A percentile compares a stretch with the other conserved stretches of the same genome.
These are phyloP conservation scores for Aciculoconidium aculeatum DNA, from an alignment of 805 yeast genomes.

Conservation along the genomic window DNA sequence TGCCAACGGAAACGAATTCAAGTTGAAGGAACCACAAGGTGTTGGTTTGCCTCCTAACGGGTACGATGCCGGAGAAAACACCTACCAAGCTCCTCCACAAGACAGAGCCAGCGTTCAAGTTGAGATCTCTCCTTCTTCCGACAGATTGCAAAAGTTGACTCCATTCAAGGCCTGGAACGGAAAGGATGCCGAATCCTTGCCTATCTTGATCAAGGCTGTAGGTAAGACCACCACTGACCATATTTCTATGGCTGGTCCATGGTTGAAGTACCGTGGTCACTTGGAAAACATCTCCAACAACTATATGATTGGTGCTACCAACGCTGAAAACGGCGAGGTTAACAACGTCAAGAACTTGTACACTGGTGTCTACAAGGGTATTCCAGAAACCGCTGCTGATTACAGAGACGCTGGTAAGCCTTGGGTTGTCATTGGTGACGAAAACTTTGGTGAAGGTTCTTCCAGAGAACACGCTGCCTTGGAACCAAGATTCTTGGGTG, in stretches of 20 bases:
- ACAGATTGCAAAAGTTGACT: slow-evolving; percentile 89
- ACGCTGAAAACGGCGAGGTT: slow-evolving; percentile 93
- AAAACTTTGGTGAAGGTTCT: slow-evolving; percentile 98
- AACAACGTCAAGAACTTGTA: slow-evolving; percentile 83
- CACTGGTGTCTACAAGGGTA: slow-evolving; percentile 91
- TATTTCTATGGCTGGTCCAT: slow-evolving; percentile 99
- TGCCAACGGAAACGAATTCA: slow-evolving; percentile 85
- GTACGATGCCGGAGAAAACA: slow-evolving; percentile 88
- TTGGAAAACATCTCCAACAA: slow-evolving; percentile 97
- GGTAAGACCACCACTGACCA: slow-evolving; percentile 99
- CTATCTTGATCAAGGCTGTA: slow-evolving; percentile 90
- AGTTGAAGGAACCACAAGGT: slow-evolving; percentile 81
- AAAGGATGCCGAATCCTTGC: slow-evolving; percentile 82
- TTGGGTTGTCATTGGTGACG: slow-evolving; percentile 98
- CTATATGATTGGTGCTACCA: slow-evolving; percentile 99
- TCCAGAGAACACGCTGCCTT: slow-evolving; percentile 99
- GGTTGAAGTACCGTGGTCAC: slow-evolving; percentile 99
- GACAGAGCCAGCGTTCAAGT: slow-evolving; percentile 75
- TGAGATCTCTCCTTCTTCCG: slow-evolving; percentile 80
- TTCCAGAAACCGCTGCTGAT: slow-evolving; percentile 93
- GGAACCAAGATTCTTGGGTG: slow-evolving; percentile 99
- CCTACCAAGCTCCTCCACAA: slow-evolving; percentile 94
- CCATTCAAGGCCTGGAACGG: slow-evolving; percentile 98
- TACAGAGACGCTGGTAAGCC: slow-evolving; percentile 89
- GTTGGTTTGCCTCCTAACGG: slow-evolving; percentile 87